Evolutionary conservation across 345 rosid genomes (phyloP).

Genomic region (Excoecaria cochinchinensis): DNA sequence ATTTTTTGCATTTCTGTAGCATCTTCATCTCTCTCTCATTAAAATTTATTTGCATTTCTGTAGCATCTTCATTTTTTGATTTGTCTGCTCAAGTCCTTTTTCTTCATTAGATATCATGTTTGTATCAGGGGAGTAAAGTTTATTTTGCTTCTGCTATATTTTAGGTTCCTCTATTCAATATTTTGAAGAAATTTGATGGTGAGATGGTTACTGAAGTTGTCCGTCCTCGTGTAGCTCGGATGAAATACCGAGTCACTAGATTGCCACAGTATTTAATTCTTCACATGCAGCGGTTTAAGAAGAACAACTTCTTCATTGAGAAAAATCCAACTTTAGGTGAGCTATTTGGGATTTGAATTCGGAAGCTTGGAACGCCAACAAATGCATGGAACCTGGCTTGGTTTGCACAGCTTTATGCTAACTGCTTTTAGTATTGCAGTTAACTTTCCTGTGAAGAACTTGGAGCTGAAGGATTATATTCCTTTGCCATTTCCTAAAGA

Average conservation of each 20-base stretch:
- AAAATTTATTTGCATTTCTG: neutral
- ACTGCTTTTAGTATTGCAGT: constrained; percentile 44
- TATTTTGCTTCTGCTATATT: neutral
- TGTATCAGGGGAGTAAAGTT: neutral
- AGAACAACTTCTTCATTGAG: constrained; percentile 90
- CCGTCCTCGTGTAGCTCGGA: constrained; percentile 76
- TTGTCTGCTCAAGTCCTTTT: neutral
- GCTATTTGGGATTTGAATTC: constrained; percentile 5
- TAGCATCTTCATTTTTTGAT: neutral
- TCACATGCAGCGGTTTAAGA: constrained; percentile 92
- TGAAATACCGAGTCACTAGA: constrained; percentile 75
- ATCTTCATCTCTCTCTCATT: neutral
- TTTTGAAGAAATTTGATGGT: constrained; percentile 95
- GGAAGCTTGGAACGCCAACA: neutral
- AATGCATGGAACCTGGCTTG: neutral
- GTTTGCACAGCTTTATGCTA: neutral
- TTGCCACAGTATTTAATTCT: constrained; percentile 80
- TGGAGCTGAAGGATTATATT: constrained; percentile 89
- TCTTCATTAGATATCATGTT: neutral
- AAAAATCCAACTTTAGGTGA: constrained; percentile 94
- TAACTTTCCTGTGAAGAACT: constrained; percentile 93
- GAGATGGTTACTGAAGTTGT: constrained; percentile 85
- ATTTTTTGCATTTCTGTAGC: neutral
- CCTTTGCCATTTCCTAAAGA: constrained; percentile 70
- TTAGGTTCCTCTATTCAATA: constrained; percentile 86